Evolutionary conservation across 1,139 yeast species (phyloP), one percentile per base, ranked within the genome.

Genomic region (Hyphopichia wangnamkhiaoensis): DNA sequence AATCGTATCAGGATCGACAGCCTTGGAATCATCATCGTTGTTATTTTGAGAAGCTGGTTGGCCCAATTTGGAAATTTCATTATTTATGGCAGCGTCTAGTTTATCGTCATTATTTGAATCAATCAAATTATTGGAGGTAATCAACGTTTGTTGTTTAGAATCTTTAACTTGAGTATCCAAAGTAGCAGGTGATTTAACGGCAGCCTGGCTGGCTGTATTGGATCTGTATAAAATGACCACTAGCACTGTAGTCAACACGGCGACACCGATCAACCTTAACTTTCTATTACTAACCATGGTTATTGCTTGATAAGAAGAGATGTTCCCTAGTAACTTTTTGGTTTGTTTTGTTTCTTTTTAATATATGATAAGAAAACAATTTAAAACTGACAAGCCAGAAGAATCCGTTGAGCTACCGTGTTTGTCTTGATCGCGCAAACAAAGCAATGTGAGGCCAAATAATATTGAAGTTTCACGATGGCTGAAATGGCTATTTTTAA

Each of bases 61-160:
- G 40, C 45, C 49, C 36, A 59, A 52, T 42, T 66, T 63, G 25
- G 61, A 59, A 35, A 69, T 68, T 38, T 69, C 67, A 39, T 65
- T 44, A 47, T 71, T 71, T 35, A 71, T 70, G 17, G 71, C 74
- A 28, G 58, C 72, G 42, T 71, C 75, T 10, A 54, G 40, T 42
- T 65, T 58, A 41, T 56, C 75, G 48, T 69, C 65, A 45, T 65
- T 65, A 23, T 53, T 50, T 10, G 71, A 58, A 40, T 65, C 65
- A 26, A 69, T 56, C 32, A 68, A 43, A 16, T 51, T 50, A 38
- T 48, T 50, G 17, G 42, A 35, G 9, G 43, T 40, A 5, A 24
- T 19, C 33, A 26, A 20, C 13, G 37, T 28, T 25, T 33, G 39
- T 33, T 35, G 28, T 17, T 35, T 23, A 9, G 33, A 30, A 31